A percentile compares a stretch with the other conserved stretches of the same genome.
phyloP scores from a whole-genome alignment of 768 basidiomycete species.

The Pleurotus eryngii region DNA sequence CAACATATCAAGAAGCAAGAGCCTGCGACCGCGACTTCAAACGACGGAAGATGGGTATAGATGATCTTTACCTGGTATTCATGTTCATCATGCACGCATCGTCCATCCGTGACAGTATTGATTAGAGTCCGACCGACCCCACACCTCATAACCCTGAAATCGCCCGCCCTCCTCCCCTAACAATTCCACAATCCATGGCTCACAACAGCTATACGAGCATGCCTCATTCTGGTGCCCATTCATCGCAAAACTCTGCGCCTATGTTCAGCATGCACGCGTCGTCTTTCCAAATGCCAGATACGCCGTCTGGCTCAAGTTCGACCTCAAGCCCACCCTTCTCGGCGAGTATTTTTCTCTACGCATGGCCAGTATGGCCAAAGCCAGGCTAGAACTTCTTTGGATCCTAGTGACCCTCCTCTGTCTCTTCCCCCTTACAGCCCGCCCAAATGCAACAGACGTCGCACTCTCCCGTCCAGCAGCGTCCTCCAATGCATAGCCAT shows the following conservation, averaged over 20 bases:
- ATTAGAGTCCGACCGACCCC: constrained; percentile 44
- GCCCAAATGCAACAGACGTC: constrained; percentile 61
- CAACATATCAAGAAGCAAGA: constrained; percentile 47
- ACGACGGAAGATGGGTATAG: constrained; percentile 54
- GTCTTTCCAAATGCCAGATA: constrained; percentile 65
- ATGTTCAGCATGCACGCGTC: constrained; percentile 54
- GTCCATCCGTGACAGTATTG: not conserved
- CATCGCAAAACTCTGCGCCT: constrained; percentile 37
- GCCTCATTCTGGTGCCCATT: constrained; percentile 38
- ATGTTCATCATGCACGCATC: not conserved
- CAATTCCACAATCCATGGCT: constrained; percentile 55
- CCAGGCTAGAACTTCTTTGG: constrained; percentile 36
- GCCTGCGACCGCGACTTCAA: constrained; percentile 57
- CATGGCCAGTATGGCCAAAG: constrained; percentile 18
- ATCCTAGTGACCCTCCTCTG: constrained; percentile 54
- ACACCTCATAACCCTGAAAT: constrained; percentile 37
- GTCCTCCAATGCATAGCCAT: constrained; percentile 36
- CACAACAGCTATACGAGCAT: constrained; percentile 20
- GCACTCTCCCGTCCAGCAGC: constrained; percentile 48
- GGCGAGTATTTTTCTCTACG: constrained; percentile 65
- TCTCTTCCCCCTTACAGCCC: constrained; percentile 54
- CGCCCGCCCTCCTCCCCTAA: constrained; percentile 53
- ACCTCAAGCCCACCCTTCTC: constrained; percentile 82
- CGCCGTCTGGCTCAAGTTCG: constrained; percentile 68
- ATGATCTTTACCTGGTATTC: constrained; percentile 54